Conservation (phyloP, 2,329 filamentous ascomycete species). For the Colletotrichum australisinense region DNA sequence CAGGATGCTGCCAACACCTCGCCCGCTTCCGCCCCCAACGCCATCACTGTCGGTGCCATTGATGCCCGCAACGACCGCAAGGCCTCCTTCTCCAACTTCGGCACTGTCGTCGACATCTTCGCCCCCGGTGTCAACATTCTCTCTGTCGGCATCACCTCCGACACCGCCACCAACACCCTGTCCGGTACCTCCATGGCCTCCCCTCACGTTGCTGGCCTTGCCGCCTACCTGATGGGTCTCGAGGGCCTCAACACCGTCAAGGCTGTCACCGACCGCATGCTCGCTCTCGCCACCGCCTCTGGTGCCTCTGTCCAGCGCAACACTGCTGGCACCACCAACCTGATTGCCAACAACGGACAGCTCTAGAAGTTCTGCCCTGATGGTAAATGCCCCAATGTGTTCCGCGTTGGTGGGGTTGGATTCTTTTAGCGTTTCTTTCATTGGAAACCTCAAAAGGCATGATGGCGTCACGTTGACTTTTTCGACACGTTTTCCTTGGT, state of each 20-base stretch:
- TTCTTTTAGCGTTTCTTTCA: not conserved
- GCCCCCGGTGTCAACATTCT: constrained; percentile 66
- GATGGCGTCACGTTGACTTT: constrained; percentile 10
- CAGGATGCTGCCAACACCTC: constrained; percentile 62
- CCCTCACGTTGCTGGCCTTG: constrained; percentile 75
- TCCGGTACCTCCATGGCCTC: constrained; percentile 73
- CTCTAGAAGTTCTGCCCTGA: constrained; percentile 28
- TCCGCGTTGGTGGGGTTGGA: not conserved
- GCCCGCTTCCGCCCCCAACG: constrained; percentile 65
- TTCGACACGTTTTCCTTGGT: constrained; percentile 15
- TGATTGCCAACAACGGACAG: constrained; percentile 69
- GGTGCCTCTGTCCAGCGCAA: constrained; percentile 58
- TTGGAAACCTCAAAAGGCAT: constrained; percentile 4
- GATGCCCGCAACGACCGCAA: constrained; percentile 60
- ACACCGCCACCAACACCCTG: constrained; percentile 57
- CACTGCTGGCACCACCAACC: constrained; percentile 56
- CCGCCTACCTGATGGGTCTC: constrained; percentile 73
- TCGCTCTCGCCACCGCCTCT: constrained; percentile 60
- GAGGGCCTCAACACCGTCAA: constrained; percentile 59
- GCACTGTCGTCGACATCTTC: constrained; percentile 63
- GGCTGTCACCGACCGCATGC: constrained; percentile 60
- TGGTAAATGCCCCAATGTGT: not conserved
- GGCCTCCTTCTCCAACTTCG: constrained; percentile 71
- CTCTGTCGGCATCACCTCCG: constrained; percentile 62
- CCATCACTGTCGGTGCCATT: constrained; percentile 71